phyloP scores from a whole-genome alignment of 306 rosid genomes.

The Fagus crenata region DNA sequence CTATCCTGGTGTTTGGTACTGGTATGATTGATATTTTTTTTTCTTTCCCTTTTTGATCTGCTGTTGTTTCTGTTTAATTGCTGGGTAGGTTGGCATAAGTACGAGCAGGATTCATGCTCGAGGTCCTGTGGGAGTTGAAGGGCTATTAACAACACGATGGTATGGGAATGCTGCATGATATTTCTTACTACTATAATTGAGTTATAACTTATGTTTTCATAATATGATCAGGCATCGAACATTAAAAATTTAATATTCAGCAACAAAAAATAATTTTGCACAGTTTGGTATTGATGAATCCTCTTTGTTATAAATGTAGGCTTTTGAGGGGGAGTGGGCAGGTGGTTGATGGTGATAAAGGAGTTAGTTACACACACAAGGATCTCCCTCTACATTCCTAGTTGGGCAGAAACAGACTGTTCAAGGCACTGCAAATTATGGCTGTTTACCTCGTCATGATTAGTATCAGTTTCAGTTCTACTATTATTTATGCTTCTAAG shows the following conservation, averaged over 20 bases:
- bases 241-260: too few relatives aligned
- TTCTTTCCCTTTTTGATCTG: slow-evolving; percentile 14
- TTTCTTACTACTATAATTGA: not conserved
- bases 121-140: slow-evolving; percentile 99
- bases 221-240: too few relatives aligned
- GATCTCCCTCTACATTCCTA: slow-evolving; percentile 38
- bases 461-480: slow-evolving; percentile 25
- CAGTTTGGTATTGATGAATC: not conserved
- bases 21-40: slow-evolving; percentile 1
- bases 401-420: slow-evolving; percentile 16
- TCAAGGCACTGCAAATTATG: slow-evolving; percentile 17
- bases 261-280: not conserved
- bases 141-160: slow-evolving; percentile 83
- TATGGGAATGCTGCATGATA: slow-evolving; percentile 32
- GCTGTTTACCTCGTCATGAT: slow-evolving; percentile 20
- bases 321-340: slow-evolving; percentile 81
- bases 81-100: slow-evolving; percentile 73
- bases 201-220: not conserved
- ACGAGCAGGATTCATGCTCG: slow-evolving; percentile 80
- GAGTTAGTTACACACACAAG: slow-evolving; percentile 54
- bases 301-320: slow-evolving; percentile 53
- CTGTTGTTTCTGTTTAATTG: slow-evolving; percentile 17
- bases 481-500: slow-evolving; percentile 26
- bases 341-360: slow-evolving; percentile 69
- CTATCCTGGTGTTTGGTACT: not conserved